A percentile compares a stretch with the other conserved stretches of the same genome.
These are phyloP conservation scores for Camillea tinctor DNA, from an alignment of 2,329 filamentous ascomycete species.

Conservation along the genomic window DNA sequence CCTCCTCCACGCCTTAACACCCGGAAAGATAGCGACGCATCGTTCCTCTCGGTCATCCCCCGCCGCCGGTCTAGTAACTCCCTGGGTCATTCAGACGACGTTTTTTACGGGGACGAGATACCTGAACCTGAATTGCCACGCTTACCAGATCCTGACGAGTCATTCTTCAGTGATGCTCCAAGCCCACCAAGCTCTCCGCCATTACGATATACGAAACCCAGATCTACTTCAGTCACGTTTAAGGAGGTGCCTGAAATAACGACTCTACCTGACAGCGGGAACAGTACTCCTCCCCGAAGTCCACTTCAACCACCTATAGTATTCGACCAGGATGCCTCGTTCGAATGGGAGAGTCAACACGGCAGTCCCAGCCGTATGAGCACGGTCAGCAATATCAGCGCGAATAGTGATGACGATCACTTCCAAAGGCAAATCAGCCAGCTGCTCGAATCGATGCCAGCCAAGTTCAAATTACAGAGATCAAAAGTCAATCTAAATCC, in stretches of 20 bases:
- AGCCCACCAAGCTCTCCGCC: conserved; percentile 53
- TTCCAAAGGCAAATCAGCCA: conserved; percentile 78
- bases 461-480: conserved; percentile 71
- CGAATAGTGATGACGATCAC: conserved; percentile 55
- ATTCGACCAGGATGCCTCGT: conserved; percentile 47
- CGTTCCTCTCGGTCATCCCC: conserved; percentile 39
- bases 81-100: conserved; percentile 41
- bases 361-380: conserved; percentile 36
- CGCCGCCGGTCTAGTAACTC: conserved; percentile 39
- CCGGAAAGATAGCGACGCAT: conserved; percentile 26
- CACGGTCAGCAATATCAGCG: conserved; percentile 34
- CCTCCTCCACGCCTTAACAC: conserved; percentile 25
- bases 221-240: conserved; percentile 42
- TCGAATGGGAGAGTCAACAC: conserved; percentile 32
- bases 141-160: conserved; percentile 31
- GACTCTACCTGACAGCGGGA: conserved; percentile 37
- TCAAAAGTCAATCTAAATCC: conserved; percentile 56
- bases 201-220: conserved; percentile 33
- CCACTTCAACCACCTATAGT: conserved; percentile 44
- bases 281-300: conserved; percentile 41
- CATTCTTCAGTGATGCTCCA: conserved; percentile 36
- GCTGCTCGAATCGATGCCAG: conserved; percentile 74
- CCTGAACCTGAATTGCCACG: conserved; percentile 42
- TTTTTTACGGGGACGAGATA: conserved; percentile 40
- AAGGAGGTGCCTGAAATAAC: conserved; percentile 46